phyloP scores from a whole-genome alignment of 148 eudicot species.

The Oxyria digyna region DNA sequence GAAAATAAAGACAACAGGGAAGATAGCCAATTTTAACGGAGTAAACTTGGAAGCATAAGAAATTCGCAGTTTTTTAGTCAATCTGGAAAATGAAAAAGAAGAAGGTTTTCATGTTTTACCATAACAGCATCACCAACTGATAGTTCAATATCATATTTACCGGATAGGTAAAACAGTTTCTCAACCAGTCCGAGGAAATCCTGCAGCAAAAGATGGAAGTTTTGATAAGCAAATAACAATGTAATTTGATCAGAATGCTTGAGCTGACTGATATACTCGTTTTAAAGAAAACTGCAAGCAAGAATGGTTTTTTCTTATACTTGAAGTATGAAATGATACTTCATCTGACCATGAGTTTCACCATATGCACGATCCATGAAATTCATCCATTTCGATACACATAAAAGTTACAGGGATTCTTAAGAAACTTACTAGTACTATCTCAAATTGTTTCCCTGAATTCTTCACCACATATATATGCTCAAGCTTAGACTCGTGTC shows the following conservation, averaged over 20 bases:
- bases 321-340: neutral
- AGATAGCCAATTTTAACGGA: neutral
- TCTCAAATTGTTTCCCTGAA: constrained; percentile 54
- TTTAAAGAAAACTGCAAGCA: neutral
- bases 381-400: neutral
- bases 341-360: neutral
- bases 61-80: neutral
- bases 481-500: constrained; percentile 73
- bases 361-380: neutral
- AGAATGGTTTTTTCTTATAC: neutral
- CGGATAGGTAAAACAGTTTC: constrained; percentile 72
- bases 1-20: constrained; percentile 17
- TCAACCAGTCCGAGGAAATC: constrained; percentile 93
- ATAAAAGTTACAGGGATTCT: neutral
- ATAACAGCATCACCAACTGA: constrained; percentile 79
- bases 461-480: constrained; percentile 65
- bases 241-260: neutral
- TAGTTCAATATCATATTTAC: constrained; percentile 62
- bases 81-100: neutral
- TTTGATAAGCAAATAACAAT: neutral
- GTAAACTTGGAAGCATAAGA: neutral
- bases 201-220: constrained; percentile 23
- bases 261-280: neutral
- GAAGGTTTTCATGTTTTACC: constrained; percentile 27
- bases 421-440: constrained; percentile 39